These are phyloP conservation scores for Citrus maxima DNA, from an alignment of 345 rosid species.

Conservation along the genomic window DNA sequence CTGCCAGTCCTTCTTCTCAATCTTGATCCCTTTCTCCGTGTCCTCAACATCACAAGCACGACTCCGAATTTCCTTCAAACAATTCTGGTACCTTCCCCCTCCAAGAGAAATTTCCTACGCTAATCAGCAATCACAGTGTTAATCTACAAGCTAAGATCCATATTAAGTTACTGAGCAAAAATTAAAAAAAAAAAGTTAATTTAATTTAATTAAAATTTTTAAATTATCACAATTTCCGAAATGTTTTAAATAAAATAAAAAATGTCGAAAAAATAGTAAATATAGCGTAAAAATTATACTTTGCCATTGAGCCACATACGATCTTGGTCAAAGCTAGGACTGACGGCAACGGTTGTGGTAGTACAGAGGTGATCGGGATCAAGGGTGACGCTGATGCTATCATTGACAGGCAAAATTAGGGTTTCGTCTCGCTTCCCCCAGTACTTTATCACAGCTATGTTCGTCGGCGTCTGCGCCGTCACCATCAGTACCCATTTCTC, in stretches of 20 bases:
- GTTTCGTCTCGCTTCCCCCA: conserved; percentile 96
- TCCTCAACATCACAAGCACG: conserved; percentile 80
- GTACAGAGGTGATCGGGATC: conserved; percentile 95
- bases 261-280: neutral
- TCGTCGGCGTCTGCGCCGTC: conserved; percentile 94
- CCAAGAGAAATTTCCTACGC: conserved; percentile 90
- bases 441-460: conserved; percentile 94
- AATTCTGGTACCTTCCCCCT: conserved; percentile 85
- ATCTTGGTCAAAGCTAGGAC: conserved; percentile 77
- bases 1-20: conserved; percentile 83
- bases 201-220: too few relatives aligned
- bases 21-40: conserved; percentile 72
- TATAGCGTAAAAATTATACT: conserved; percentile 30
- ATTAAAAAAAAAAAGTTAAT: too few relatives aligned
- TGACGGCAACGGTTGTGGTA: conserved; percentile 89
- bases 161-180: neutral
- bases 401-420: conserved; percentile 89
- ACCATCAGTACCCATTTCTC: conserved; percentile 70
- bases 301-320: conserved; percentile 99
- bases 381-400: conserved; percentile 89
- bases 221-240: neutral
- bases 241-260: neutral
- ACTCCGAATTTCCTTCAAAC: conserved; percentile 80
- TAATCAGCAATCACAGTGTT: conserved; percentile 28
- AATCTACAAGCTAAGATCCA: too few relatives aligned